Evolutionary conservation across 192 early-diverging fungal genomes (phyloP).

Genomic region (Coemansia sp.): DNA sequence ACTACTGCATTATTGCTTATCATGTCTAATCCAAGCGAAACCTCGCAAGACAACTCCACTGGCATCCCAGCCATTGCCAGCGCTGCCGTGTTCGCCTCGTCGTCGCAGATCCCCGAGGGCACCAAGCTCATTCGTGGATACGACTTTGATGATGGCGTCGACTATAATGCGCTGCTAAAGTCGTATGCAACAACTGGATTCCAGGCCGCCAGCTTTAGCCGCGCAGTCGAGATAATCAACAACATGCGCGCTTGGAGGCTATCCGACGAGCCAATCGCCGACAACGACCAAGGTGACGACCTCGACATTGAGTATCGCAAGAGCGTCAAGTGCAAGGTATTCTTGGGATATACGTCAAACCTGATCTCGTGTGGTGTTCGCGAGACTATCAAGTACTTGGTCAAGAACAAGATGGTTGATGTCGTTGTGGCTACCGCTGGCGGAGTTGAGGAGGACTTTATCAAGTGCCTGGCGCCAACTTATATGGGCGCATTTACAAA

Average conservation of each 20-base stretch:
- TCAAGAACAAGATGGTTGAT: constrained; percentile 87
- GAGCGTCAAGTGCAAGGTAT: constrained; percentile 91
- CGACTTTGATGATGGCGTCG: constrained; percentile 88
- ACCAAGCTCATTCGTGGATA: constrained; percentile 74
- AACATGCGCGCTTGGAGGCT: constrained; percentile 89
- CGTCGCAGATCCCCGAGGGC: constrained; percentile 69
- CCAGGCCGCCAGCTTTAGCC: constrained; percentile 88
- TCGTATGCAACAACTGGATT: constrained; percentile 85
- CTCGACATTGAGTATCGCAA: constrained; percentile 66
- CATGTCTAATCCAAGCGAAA: constrained; percentile 16
- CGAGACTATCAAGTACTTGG: constrained; percentile 88
- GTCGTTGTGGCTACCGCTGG: constrained; percentile 92
- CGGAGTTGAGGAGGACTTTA: constrained; percentile 98
- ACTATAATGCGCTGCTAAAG: constrained; percentile 71
- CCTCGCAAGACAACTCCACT: not conserved
- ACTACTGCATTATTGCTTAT: not conserved
- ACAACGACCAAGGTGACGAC: constrained; percentile 59
- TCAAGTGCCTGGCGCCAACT: constrained; percentile 92
- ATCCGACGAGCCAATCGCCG: constrained; percentile 79
- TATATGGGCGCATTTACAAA: constrained; percentile 82
- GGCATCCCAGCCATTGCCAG: constrained; percentile 43
- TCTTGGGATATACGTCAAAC: constrained; percentile 98
- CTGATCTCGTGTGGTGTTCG: constrained; percentile 93
- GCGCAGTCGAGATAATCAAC: constrained; percentile 91
- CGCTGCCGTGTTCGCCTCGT: constrained; percentile 70